phyloP scores from a whole-genome alignment of 2,329 filamentous ascomycete genomes.

The Pseudocercospora eumusae region DNA sequence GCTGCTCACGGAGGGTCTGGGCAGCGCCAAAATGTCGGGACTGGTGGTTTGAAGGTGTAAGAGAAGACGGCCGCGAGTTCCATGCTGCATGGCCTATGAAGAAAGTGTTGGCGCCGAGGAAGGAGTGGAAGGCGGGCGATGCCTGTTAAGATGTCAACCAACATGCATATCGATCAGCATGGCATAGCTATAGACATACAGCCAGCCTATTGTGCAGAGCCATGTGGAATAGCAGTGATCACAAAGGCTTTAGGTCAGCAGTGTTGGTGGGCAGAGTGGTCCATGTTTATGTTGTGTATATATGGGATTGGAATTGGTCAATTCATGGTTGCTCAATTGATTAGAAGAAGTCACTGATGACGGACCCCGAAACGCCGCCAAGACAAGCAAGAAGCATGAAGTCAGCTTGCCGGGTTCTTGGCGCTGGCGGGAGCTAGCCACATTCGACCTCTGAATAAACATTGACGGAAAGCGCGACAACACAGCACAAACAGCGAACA shows the following conservation, averaged over 20 bases:
- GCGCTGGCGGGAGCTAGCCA: conserved; percentile 1
- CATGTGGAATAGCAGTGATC: conserved; percentile 25
- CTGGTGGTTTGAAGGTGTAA: conserved; percentile 25
- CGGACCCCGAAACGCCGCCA: background rate
- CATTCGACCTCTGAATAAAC: background rate
- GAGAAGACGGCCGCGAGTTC: conserved; percentile 34
- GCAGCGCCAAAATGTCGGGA: conserved; percentile 29
- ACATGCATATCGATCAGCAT: background rate
- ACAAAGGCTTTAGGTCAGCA: conserved; percentile 15
- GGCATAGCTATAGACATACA: conserved; percentile 26
- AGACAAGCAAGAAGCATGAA: background rate
- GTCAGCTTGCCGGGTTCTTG: background rate
- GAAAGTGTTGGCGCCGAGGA: conserved; percentile 40
- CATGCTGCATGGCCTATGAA: conserved; percentile 38
- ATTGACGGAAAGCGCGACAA: conserved; percentile 11
- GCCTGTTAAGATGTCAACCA: conserved; percentile 27
- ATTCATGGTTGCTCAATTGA: conserved; percentile 1
- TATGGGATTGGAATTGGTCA: background rate
- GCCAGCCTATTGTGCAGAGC: conserved; percentile 32
- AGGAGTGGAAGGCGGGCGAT: conserved; percentile 36
- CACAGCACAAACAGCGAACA: conserved; percentile 1
- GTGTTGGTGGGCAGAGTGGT: background rate
- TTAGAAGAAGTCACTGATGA: background rate
- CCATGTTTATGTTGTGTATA: background rate
- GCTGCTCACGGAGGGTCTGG: conserved; percentile 26